Percentiles rank a stretch among this genome's conserved stretches.
These are phyloP conservation scores for Pseudocercospora cruenta DNA, from an alignment of 2,329 filamentous ascomycete genomes.

Conservation along the genomic window DNA sequence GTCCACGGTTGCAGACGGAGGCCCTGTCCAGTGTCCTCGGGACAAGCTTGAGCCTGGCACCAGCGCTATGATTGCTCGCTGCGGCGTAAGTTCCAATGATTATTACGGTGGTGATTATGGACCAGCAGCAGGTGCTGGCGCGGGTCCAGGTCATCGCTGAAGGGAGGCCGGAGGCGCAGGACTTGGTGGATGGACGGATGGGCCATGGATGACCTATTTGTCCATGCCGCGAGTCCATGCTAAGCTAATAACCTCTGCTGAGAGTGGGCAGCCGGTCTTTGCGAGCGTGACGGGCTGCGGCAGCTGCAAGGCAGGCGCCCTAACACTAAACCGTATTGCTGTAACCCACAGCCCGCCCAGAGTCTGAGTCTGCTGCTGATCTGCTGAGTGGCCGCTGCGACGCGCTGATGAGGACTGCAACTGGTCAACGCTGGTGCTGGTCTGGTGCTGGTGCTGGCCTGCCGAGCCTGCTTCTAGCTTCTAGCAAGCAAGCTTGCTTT, in stretches of 20 bases:
- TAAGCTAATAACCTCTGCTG: neutral
- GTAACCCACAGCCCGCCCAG: neutral
- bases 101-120: neutral
- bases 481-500: neutral
- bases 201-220: slow-evolving; percentile 9
- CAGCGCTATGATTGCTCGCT: slow-evolving; percentile 5
- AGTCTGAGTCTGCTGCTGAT: neutral
- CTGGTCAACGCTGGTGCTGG: neutral
- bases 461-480: neutral
- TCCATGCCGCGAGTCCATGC: neutral
- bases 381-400: slow-evolving; percentile 7
- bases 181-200: slow-evolving; percentile 2
- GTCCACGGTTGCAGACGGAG: slow-evolving; percentile 20
- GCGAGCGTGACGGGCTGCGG: neutral
- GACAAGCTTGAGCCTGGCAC: slow-evolving; percentile 16
- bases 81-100: slow-evolving; percentile 4
- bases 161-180: neutral
- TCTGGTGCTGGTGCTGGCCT: slow-evolving; percentile 1
- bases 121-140: slow-evolving; percentile 12
- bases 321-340: neutral
- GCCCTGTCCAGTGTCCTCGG: slow-evolving; percentile 23
- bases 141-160: slow-evolving; percentile 8
- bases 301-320: neutral
- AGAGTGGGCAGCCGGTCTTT: neutral
- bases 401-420: neutral